A percentile compares a stretch with the other conserved stretches of the same genome.
phyloP scores from a whole-genome alignment of 768 basidiomycete species.

The Tulasnella sp. region DNA sequence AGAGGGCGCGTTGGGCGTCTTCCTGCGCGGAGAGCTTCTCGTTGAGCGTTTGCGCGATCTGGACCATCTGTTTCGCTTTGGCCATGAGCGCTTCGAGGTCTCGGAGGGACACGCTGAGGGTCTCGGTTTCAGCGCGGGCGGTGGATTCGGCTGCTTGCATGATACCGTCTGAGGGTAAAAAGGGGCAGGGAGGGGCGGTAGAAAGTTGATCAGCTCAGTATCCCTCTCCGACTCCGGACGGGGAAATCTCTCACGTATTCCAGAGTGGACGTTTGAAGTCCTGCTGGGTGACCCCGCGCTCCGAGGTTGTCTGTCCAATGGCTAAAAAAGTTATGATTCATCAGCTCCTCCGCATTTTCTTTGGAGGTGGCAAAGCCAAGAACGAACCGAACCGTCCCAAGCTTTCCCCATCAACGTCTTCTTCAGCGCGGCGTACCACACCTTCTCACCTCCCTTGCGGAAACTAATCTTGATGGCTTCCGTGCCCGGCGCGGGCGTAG shows the following conservation, averaged over 20 bases:
- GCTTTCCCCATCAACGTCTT: slow-evolving; percentile 53
- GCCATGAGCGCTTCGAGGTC: slow-evolving; percentile 87
- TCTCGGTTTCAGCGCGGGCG: slow-evolving; percentile 46
- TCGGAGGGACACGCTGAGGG: slow-evolving; percentile 64
- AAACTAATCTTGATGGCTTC: slow-evolving; percentile 74
- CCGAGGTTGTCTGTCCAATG: not conserved
- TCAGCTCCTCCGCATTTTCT: not conserved
- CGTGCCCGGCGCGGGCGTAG: slow-evolving; percentile 34
- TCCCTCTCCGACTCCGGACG: slow-evolving; percentile 15
- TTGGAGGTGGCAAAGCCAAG: not conserved
- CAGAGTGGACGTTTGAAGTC: slow-evolving; percentile 6
- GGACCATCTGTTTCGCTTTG: slow-evolving; percentile 88
- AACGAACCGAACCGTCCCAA: slow-evolving; percentile 48
- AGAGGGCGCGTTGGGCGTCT: slow-evolving; percentile 12
- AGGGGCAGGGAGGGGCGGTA: no score
- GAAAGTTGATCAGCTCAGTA: not conserved
- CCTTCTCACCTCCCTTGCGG: slow-evolving; percentile 78
- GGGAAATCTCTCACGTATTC: slow-evolving; percentile 16
- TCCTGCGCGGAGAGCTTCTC: slow-evolving; percentile 52
- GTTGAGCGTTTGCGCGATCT: slow-evolving; percentile 78
- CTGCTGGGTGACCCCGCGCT: not conserved
- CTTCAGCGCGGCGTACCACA: slow-evolving; percentile 68
- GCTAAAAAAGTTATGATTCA: not conserved
- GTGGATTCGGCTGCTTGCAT: slow-evolving; percentile 61
- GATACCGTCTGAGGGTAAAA: slow-evolving; percentile 54